Conservation (phyloP, 768 basidiomycete genomes). For the Lentinula guzmanii region DNA sequence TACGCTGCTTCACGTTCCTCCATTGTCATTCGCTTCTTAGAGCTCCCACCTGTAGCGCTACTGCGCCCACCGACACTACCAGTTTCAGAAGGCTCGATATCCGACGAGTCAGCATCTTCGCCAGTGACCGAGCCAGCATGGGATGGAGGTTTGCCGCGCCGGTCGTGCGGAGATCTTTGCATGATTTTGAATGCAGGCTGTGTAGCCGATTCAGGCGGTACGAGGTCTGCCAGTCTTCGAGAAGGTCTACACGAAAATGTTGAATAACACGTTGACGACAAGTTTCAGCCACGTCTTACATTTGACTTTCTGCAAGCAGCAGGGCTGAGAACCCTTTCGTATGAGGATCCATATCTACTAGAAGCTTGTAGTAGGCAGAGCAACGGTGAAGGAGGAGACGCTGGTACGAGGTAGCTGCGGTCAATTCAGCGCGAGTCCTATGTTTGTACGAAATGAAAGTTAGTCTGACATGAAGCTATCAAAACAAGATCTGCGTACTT, state of each 20-base stretch:
- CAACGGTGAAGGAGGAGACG: slow-evolving; percentile 83
- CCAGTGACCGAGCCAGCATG: slow-evolving; percentile 67
- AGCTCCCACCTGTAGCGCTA: slow-evolving; percentile 51
- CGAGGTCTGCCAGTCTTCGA: slow-evolving; percentile 68
- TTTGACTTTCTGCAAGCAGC: slow-evolving; percentile 58
- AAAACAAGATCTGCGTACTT: slow-evolving; percentile 43
- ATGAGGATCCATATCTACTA: slow-evolving; percentile 58
- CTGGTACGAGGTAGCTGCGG: slow-evolving; percentile 75
- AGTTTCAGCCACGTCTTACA: slow-evolving; percentile 44
- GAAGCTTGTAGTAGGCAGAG: slow-evolving; percentile 73
- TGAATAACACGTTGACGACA: slow-evolving; percentile 13
- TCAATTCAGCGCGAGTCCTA: slow-evolving; percentile 61
- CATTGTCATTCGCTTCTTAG: slow-evolving; percentile 69
- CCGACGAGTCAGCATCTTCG: slow-evolving; percentile 74
- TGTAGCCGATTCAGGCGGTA: slow-evolving; percentile 62
- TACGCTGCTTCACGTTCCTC: slow-evolving; percentile 89
- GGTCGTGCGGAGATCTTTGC: slow-evolving; percentile 57
- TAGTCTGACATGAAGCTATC: neutral
- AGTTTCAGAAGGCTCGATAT: slow-evolving; percentile 73
- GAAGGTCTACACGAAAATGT: slow-evolving; percentile 43
- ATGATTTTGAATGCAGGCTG: slow-evolving; percentile 88
- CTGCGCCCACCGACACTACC: slow-evolving; percentile 73
- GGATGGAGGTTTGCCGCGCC: slow-evolving; percentile 54
- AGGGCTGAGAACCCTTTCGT: slow-evolving; percentile 60
- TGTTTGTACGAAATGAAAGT: slow-evolving; percentile 6